Conservation (phyloP, 1,284 basidiomycete species). For the Cerioporus squamosus region DNA sequence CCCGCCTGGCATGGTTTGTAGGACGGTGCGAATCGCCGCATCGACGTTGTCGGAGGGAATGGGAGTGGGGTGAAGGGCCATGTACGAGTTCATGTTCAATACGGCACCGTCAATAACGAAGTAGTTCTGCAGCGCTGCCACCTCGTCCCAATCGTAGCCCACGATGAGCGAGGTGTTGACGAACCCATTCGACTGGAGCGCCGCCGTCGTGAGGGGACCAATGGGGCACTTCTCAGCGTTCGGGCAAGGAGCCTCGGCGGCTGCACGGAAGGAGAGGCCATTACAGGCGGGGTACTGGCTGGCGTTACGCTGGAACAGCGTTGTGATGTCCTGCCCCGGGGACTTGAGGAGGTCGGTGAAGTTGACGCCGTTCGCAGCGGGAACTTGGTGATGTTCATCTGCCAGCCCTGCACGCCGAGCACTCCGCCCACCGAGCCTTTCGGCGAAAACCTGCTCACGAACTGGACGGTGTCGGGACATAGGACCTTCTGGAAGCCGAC, state of each 20-base stretch:
- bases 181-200: slow-evolving; percentile 64
- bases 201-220: slow-evolving; percentile 56
- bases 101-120: slow-evolving; percentile 93
- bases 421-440: slow-evolving; percentile 62
- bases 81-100: slow-evolving; percentile 91
- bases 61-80: slow-evolving; percentile 71
- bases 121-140: slow-evolving; percentile 69
- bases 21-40: slow-evolving; percentile 77
- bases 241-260: slow-evolving; percentile 77
- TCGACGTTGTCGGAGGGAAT: slow-evolving; percentile 84
- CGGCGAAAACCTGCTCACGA: slow-evolving; percentile 68
- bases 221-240: slow-evolving; percentile 63
- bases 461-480: slow-evolving; percentile 72
- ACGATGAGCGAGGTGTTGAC: slow-evolving; percentile 67
- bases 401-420: slow-evolving; percentile 79
- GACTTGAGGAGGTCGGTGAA: slow-evolving; percentile 53
- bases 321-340: slow-evolving; percentile 89
- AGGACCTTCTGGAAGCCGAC: slow-evolving; percentile 94
- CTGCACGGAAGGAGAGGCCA: slow-evolving; percentile 65
- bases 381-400: slow-evolving; percentile 76
- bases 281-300: slow-evolving; percentile 68
- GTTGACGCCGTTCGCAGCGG: slow-evolving; percentile 58
- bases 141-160: slow-evolving; percentile 90
- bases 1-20: slow-evolving; percentile 50
- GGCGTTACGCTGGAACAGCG: slow-evolving; percentile 75